Percentiles rank a stretch among this genome's conserved stretches.
These are phyloP conservation scores for Cetraspora pellucida DNA, from an alignment of 192 early-diverging fungal genomes.

Conservation along the genomic window DNA sequence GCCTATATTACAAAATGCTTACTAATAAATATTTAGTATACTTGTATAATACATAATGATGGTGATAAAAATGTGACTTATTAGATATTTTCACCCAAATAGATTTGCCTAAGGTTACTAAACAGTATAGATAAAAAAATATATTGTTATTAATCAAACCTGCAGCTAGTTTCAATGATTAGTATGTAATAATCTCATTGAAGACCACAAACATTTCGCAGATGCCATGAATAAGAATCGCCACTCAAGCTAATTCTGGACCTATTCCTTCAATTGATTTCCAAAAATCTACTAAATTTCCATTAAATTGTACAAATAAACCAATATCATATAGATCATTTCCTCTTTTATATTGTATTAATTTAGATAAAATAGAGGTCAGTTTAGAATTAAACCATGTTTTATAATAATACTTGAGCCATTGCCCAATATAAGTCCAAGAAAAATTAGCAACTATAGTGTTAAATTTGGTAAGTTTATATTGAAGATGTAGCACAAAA, in stretches of 20 bases:
- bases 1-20: too few species aligned
- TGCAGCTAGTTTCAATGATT: too few species aligned
- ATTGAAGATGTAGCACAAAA: background rate
- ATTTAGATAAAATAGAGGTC: background rate
- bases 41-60: too few species aligned
- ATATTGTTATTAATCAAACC: too few species aligned
- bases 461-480: slow-evolving; percentile 5
- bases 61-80: too few species aligned
- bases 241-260: background rate
- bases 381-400: background rate
- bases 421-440: slow-evolving; percentile 16
- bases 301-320: background rate
- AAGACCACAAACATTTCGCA: too few species aligned
- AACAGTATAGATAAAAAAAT: too few species aligned
- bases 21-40: too few species aligned
- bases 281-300: background rate
- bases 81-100: too few species aligned
- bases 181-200: too few species aligned
- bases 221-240: too few species aligned
- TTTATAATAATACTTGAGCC: slow-evolving; percentile 17
- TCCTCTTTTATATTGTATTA: background rate
- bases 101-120: too few species aligned
- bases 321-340: background rate
- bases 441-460: background rate
- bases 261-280: background rate